Evolutionary conservation across 805 yeast genomes (phyloP).

Genomic region (Saturnispora zaruensis): DNA sequence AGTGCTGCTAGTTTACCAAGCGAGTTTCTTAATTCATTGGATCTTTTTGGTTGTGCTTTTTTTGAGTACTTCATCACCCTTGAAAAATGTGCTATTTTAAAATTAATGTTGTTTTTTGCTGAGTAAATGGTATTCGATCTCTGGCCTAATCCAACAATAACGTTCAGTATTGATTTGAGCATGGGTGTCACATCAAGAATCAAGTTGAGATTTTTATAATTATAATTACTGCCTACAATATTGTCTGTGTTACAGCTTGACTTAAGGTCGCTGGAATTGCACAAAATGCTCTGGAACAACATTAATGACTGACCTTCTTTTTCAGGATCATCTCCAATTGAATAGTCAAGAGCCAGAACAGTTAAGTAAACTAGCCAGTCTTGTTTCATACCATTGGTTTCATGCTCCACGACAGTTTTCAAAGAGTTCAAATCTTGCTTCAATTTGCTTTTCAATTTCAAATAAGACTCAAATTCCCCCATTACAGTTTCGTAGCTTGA

Average conservation of each 20-base stretch:
- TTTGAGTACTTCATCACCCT: conserved; percentile 17
- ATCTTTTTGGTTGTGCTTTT: not conserved
- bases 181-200: conserved; percentile 17
- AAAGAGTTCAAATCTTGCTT: not conserved
- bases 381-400: not conserved
- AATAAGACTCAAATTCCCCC: not conserved
- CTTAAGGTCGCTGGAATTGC: not conserved
- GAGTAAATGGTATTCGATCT: conserved; percentile 7
- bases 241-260: not conserved
- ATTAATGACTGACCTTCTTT: not conserved
- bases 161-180: conserved; percentile 21
- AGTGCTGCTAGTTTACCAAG: conserved; percentile 13
- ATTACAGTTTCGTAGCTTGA: not conserved
- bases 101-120: conserved; percentile 17
- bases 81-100: conserved; percentile 15
- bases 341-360: not conserved
- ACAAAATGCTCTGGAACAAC: not conserved
- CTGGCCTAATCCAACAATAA: conserved; percentile 16
- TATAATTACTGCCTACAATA: no score
- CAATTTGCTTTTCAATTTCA: not conserved
- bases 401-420: not conserved
- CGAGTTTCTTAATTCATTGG: conserved; percentile 3
- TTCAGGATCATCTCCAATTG: not conserved
- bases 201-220: not conserved
- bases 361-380: not conserved